These are phyloP conservation scores for Aspergillus texensis DNA, from an alignment of 2,329 filamentous ascomycete species.

Conservation along the genomic window DNA sequence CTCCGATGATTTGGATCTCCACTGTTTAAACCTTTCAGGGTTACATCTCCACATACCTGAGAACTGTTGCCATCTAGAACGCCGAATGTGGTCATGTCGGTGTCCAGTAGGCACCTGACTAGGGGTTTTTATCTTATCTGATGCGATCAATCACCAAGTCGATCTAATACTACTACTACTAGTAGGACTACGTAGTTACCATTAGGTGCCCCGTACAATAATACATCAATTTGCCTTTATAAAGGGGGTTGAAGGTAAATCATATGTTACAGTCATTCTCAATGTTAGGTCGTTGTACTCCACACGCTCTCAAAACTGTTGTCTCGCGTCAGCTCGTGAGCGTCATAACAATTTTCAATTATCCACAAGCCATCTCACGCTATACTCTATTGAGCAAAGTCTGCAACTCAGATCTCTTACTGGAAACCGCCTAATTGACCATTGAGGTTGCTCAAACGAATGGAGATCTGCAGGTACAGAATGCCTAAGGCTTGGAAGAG, in stretches of 20 bases:
- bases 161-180: neutral
- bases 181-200: neutral
- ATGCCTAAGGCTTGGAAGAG: neutral
- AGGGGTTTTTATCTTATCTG: constrained; percentile 15
- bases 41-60: constrained; percentile 8
- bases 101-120: neutral
- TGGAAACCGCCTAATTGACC: neutral
- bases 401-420: neutral
- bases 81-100: constrained; percentile 1
- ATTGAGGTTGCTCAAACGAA: neutral
- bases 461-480: neutral
- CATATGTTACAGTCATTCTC: neutral
- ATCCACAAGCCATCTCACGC: neutral
- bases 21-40: constrained; percentile 3
- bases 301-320: neutral
- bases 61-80: neutral
- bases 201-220: neutral
- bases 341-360: neutral
- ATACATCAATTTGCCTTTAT: neutral
- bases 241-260: neutral
- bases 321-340: neutral
- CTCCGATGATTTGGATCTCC: constrained; percentile 20
- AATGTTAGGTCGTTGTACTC: neutral
- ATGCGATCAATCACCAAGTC: constrained; percentile 10
- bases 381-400: neutral